These are phyloP conservation scores for Vicia villosa DNA, from an alignment of 306 rosid species.

Conservation along the genomic window DNA sequence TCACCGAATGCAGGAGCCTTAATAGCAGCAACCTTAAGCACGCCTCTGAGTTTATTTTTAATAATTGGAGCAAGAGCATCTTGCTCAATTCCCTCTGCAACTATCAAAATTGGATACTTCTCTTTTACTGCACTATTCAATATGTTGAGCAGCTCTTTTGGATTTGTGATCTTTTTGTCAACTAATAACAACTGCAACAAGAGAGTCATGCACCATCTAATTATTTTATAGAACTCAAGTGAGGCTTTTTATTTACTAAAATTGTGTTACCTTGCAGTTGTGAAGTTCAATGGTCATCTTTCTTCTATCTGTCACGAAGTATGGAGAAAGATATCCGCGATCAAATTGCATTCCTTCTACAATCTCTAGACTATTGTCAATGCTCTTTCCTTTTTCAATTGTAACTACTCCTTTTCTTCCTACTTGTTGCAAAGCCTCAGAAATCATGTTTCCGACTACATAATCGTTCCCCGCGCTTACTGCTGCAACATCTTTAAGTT, in stretches of 20 bases:
- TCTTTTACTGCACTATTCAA: slow-evolving; percentile 81
- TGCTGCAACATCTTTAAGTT: slow-evolving; percentile 83
- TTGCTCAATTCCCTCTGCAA: slow-evolving; percentile 85
- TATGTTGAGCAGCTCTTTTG: slow-evolving; percentile 77
- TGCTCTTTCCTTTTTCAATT: slow-evolving; percentile 71
- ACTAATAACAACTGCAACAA: slow-evolving; percentile 86
- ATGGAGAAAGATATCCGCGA: slow-evolving; percentile 82
- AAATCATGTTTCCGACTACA: slow-evolving; percentile 77
- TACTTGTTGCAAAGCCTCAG: slow-evolving; percentile 73
- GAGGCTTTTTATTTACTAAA: slow-evolving; percentile 12
- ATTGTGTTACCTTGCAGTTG: slow-evolving; percentile 73
- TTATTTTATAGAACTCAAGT: slow-evolving; percentile 39
- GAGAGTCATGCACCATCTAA: slow-evolving; percentile 36
- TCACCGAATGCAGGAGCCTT: slow-evolving; percentile 97
- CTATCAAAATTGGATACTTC: slow-evolving; percentile 72
- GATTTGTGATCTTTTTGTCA: slow-evolving; percentile 69
- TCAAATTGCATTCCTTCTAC: slow-evolving; percentile 97
- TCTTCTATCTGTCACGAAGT: slow-evolving; percentile 71
- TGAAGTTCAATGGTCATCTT: slow-evolving; percentile 80
- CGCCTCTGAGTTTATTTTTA: slow-evolving; percentile 83
- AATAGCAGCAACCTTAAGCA: slow-evolving; percentile 78
- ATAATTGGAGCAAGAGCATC: slow-evolving; percentile 90
- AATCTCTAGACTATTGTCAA: slow-evolving; percentile 66
- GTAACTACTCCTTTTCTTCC: slow-evolving; percentile 82
- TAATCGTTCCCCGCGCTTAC: slow-evolving; percentile 92